phyloP scores from a whole-genome alignment of 2,329 filamentous ascomycete genomes.

The Alternaria brassicae region DNA sequence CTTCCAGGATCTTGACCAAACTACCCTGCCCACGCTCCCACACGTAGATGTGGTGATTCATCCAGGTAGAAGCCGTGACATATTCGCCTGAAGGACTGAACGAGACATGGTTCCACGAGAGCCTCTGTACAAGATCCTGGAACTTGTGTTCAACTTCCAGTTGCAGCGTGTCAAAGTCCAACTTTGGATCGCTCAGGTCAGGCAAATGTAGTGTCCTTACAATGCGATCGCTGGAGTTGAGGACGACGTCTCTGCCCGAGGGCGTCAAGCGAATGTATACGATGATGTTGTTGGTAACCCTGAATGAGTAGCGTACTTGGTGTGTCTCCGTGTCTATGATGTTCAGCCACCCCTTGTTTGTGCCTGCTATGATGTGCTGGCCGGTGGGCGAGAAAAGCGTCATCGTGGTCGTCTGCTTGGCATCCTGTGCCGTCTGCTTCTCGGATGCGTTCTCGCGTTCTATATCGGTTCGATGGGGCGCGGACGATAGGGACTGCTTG shows the following conservation, averaged over 20 bases:
- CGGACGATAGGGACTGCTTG: constrained; percentile 80
- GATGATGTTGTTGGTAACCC: constrained; percentile 85
- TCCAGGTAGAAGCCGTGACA: constrained; percentile 93
- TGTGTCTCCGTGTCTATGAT: constrained; percentile 85
- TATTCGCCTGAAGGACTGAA: constrained; percentile 96
- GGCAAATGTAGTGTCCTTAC: constrained; percentile 92
- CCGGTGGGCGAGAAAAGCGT: constrained; percentile 86
- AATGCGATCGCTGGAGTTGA: constrained; percentile 93
- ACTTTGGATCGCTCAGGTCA: constrained; percentile 67
- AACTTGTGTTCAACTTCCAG: constrained; percentile 97
- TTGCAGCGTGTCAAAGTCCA: constrained; percentile 85
- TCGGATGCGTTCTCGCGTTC: constrained; percentile 77
- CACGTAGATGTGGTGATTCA: constrained; percentile 98
- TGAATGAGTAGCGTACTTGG: constrained; percentile 86
- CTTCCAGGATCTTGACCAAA: constrained; percentile 94
- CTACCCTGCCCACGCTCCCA: constrained; percentile 96
- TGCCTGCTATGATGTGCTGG: constrained; percentile 88
- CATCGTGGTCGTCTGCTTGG: constrained; percentile 92
- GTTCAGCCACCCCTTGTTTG: constrained; percentile 95
- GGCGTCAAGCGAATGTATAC: constrained; percentile 84
- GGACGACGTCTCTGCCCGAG: constrained; percentile 85
- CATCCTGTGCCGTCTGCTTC: constrained; percentile 89
- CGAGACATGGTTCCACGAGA: constrained; percentile 96
- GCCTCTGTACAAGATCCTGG: constrained; percentile 92
- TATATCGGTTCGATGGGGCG: constrained; percentile 74